Evolutionary conservation across 345 rosid species (phyloP), one percentile per base, ranked within the genome.

Genomic region (Moricandia moricandioides): DNA sequence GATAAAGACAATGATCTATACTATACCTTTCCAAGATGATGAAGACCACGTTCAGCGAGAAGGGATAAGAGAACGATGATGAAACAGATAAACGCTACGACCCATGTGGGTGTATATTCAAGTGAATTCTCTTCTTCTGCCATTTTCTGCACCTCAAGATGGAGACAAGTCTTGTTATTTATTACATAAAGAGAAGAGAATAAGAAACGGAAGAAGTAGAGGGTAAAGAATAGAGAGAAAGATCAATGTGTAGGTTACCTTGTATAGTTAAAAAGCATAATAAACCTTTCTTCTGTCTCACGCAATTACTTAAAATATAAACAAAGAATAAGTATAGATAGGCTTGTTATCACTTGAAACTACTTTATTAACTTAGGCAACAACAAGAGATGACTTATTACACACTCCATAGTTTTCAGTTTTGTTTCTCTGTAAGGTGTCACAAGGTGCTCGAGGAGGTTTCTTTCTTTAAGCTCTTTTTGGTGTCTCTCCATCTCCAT

Each of bases 391-490:
- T 24, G 40, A 59, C 21, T 67, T 60, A 68, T 75, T 76, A 76
- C 74, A 76, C 74, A 69, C 18, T 52, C 55, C 2, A 18, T 0
- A 17, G 3, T 61, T 52, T 24, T 26, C 12, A 12, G 39, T 59
- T 47, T 12, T 10, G 9, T 83, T 84, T 14, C 16, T 47, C 51
- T 10, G 16, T 75, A 90, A 62, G 99, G 97, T 79, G 80, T 89
- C 99, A n/a, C 97, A 95, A 37, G 99, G 91, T 16, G 99, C 93
- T 6, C 97, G 97, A 51, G 98, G 98, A 0, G 97, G 96, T 11
- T n/a, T n/a, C n/a, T n/a, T n/a, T n/a, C n/a, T n/a, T n/a, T n/a
- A n/a, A n/a, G n/a, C n/a, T n/a, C n/a, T n/a, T n/a, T n/a, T n/a
- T n/a, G n/a, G n/a, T n/a, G n/a, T n/a, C n/a, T n/a, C n/a, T n/a